Conservation (phyloP, 768 basidiomycete genomes). For the Mycena vulgaris region DNA sequence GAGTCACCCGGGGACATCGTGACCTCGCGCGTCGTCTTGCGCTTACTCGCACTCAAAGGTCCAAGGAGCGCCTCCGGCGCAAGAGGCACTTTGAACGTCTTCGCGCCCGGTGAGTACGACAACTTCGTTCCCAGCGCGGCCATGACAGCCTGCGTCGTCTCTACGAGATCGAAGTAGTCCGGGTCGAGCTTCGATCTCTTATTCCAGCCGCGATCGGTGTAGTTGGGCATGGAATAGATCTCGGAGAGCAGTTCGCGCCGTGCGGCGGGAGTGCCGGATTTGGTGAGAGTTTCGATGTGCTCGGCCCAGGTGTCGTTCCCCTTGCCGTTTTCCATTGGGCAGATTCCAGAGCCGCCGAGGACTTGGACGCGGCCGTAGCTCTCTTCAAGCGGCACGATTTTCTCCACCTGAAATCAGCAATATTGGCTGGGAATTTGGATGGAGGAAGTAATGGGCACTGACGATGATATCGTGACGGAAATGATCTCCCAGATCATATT, state of each 20-base stretch:
- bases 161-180: conserved; percentile 40
- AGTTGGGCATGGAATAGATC: conserved; percentile 40
- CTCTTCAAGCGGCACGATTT: conserved; percentile 40
- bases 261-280: conserved; percentile 28
- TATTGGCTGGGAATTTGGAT: conserved; percentile 8
- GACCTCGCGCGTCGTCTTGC: conserved; percentile 36
- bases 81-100: conserved; percentile 39
- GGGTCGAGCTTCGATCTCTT: conserved; percentile 34
- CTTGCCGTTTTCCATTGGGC: conserved; percentile 43
- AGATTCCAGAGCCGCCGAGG: conserved; percentile 45
- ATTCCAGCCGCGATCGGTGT: conserved; percentile 40
- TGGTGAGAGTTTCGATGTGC: conserved; percentile 35
- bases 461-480: conserved; percentile 44
- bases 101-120: conserved; percentile 41
- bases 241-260: conserved; percentile 42
- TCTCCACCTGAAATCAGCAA: conserved; percentile 37
- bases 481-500: conserved; percentile 47
- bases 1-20: conserved; percentile 21
- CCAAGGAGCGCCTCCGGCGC: conserved; percentile 29
- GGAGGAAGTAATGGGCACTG: conserved; percentile 10
- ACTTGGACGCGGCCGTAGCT: conserved; percentile 43
- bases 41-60: conserved; percentile 19
- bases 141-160: conserved; percentile 37
- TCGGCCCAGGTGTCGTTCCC: conserved; percentile 38
- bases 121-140: conserved; percentile 40